These are phyloP conservation scores for Talaromyces trachyspermus DNA, from an alignment of 495 filamentous ascomycete species.

Conservation along the genomic window DNA sequence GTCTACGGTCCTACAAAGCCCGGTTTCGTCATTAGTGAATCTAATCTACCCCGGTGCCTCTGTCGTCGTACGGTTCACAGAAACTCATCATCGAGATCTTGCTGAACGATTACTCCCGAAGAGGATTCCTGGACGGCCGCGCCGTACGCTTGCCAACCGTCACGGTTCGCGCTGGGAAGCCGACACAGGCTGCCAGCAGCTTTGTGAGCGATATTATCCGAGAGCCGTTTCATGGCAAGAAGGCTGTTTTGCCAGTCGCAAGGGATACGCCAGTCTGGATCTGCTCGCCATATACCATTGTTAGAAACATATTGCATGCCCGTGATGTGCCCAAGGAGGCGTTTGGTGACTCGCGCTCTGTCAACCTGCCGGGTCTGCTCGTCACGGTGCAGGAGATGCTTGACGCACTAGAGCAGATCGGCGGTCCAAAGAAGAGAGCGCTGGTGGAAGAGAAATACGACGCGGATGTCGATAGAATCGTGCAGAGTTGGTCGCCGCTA, in stretches of 20 bases:
- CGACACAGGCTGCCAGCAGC: constrained; percentile 65
- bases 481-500: constrained; percentile 65
- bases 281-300: constrained; percentile 57
- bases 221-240: constrained; percentile 55
- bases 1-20: constrained; percentile 50
- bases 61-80: constrained; percentile 68
- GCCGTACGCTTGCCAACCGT: constrained; percentile 68
- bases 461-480: constrained; percentile 57
- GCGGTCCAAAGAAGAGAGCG: constrained; percentile 57
- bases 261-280: constrained; percentile 54
- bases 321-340: constrained; percentile 45
- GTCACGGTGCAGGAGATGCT: constrained; percentile 69
- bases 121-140: constrained; percentile 60
- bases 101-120: constrained; percentile 69
- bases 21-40: constrained; percentile 44
- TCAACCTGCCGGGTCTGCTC: constrained; percentile 68
- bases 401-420: constrained; percentile 61
- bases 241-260: constrained; percentile 55
- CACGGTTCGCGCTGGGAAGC: constrained; percentile 63
- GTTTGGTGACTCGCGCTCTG: constrained; percentile 49
- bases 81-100: constrained; percentile 70
- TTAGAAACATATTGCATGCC: constrained; percentile 64
- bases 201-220: constrained; percentile 70
- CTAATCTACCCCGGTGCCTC: constrained; percentile 56
- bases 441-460: constrained; percentile 61